Evolutionary conservation across 2,329 filamentous ascomycete genomes (phyloP), one percentile per base, ranked within the genome.

Genomic region (Stromatinia cepivora): DNA sequence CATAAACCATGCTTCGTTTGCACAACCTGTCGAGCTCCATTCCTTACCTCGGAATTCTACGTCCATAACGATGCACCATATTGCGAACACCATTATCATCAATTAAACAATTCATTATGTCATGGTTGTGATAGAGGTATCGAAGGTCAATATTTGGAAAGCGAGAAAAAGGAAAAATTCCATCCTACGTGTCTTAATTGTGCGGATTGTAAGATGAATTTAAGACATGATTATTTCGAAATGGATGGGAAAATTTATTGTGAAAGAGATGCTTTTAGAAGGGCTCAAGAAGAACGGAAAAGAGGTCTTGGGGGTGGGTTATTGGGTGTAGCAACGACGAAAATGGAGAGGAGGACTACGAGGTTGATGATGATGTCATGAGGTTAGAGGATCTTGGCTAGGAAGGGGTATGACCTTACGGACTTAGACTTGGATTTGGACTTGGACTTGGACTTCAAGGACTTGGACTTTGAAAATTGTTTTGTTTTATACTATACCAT

Each of bases 1-100:
- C 95, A 99, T 84, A 97, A 96, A 79, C 87, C 90, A 6, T 99
- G 94, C 79, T 98, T 99, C 78, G 92, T 94, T 15, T 99, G 95
- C 84, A 87, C 88, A 6, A 93, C 91, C 1, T 99, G 95, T 82
- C 83, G 84, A 15, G 85, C 89, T 67, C 90, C 93, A 0, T 99
- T 98, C 77, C 84, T 89, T 28, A 97, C 93, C 0, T 87, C 92
- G 1, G 93, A 95, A 70, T 98, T 98, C 76, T 99, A 99, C 78
- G 94, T 99, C 15, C 87, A 93, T 70, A 82, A 91, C 73, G 93
- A 99, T 80, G 85, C 88, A 70, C 95, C 95, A 0, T 97, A 94
- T 81, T 98, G 95, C 80, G 90, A 93, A 74, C 88, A 90, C 63
- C 93, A 98, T 80, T 99, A 98, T 78, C 95, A 99, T 81, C 87